These are phyloP conservation scores for Trametes hirsuta DNA, from an alignment of 1,284 basidiomycete genomes.

Conservation along the genomic window DNA sequence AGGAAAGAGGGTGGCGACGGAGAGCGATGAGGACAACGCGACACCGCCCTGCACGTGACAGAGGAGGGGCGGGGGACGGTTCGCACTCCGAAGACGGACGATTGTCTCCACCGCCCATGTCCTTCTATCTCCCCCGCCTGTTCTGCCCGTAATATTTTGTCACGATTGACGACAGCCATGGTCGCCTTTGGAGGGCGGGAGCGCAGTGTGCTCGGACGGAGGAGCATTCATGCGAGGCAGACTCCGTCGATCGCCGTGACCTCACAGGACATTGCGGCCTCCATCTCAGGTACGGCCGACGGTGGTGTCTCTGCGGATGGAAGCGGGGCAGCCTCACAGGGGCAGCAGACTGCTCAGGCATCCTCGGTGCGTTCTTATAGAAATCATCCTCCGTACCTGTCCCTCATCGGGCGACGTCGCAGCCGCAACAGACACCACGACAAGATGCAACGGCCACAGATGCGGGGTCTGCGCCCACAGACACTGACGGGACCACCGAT, in stretches of 20 bases:
- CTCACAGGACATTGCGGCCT: slow-evolving; percentile 8
- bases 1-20: background rate
- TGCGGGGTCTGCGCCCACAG: slow-evolving; percentile 6
- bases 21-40: background rate
- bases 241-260: slow-evolving; percentile 9
- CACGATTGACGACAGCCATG: background rate
- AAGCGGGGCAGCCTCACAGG: background rate
- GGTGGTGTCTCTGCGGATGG: background rate
- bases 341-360: background rate
- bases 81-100: background rate
- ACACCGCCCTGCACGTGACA: slow-evolving; percentile 15
- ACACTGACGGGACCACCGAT: background rate
- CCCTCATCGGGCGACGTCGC: background rate
- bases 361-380: background rate
- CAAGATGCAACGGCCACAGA: slow-evolving; percentile 4
- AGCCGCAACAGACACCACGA: slow-evolving; percentile 8
- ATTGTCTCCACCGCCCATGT: slow-evolving; percentile 8
- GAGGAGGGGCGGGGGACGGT: background rate
- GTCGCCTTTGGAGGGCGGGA: background rate
- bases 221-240: slow-evolving; percentile 15
- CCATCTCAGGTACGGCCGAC: background rate
- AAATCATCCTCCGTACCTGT: background rate
- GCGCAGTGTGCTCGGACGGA: background rate
- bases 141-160: background rate
- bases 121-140: background rate